Conservation (phyloP, 768 basidiomycete genomes). For the Sporobolomyces pararoseus region DNA sequence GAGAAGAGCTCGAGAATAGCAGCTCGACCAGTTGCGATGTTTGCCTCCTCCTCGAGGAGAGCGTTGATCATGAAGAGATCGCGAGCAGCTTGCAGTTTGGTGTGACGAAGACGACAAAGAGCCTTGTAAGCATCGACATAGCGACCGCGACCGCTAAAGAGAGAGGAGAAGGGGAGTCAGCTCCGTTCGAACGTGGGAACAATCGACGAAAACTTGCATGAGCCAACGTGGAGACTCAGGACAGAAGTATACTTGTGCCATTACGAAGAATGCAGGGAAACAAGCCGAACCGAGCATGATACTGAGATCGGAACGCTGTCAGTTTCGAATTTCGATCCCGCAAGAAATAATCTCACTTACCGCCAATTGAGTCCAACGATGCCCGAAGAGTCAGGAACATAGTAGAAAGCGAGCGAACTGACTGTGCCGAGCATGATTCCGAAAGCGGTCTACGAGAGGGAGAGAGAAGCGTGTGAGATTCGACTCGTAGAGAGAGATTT, state of each 20-base stretch:
- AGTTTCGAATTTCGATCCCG: background rate
- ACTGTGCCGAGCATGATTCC: conserved; percentile 44
- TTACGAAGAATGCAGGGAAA: conserved; percentile 46
- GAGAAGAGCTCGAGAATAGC: conserved; percentile 51
- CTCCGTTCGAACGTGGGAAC: too few species aligned
- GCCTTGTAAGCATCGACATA: conserved; percentile 46
- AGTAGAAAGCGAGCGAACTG: conserved; percentile 21
- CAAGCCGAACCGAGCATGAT: conserved; percentile 46
- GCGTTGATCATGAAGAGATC: conserved; percentile 53
- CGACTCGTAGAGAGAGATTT: background rate
- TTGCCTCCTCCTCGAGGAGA: conserved; percentile 49
- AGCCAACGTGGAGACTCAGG: conserved; percentile 54
- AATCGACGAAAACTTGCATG: conserved; percentile 43
- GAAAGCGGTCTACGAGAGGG: conserved; percentile 47
- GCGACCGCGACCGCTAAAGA: conserved; percentile 43
- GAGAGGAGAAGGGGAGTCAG: background rate
- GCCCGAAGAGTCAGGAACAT: conserved; percentile 16
- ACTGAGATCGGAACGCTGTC: conserved; percentile 38
- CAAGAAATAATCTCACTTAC: background rate
- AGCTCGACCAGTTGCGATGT: conserved; percentile 47
- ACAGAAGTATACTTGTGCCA: conserved; percentile 56
- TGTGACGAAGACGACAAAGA: conserved; percentile 48
- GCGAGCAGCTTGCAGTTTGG: conserved; percentile 52
- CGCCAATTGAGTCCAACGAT: conserved; percentile 49
- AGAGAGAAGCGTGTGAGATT: background rate